Evolutionary conservation across 371 early-diverging fungal species (phyloP).

Genomic region (Cokeromyces recurvatus): DNA sequence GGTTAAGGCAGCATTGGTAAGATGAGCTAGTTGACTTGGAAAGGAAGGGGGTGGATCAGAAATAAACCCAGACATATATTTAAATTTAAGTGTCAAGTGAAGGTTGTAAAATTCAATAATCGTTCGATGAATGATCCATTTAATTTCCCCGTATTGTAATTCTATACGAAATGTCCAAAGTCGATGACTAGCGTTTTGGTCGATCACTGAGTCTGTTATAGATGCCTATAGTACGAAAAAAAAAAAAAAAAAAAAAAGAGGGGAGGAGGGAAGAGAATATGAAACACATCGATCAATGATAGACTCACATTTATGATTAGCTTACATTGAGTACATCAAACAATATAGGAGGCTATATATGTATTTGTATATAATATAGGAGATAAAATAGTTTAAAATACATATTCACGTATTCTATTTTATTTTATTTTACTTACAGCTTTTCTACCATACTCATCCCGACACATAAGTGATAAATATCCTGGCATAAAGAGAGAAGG

Average conservation of each 20-base stretch:
- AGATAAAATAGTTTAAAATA: too few species aligned
- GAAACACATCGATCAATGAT: too few species aligned
- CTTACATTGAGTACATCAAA: conserved; percentile 33
- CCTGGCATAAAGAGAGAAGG: conserved; percentile 23
- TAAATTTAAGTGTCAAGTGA: conserved; percentile 54
- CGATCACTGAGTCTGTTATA: conserved; percentile 45
- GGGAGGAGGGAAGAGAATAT: too few species aligned
- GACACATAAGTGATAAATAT: conserved; percentile 20
- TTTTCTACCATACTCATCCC: conserved; percentile 31
- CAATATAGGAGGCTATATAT: conserved; percentile 32
- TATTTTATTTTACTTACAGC: conserved; percentile 18
- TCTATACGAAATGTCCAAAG: conserved; percentile 62
- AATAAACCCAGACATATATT: conserved; percentile 17
- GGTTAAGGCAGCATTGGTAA: conserved; percentile 30
- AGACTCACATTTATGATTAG: too few species aligned
- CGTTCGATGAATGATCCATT: conserved; percentile 68
- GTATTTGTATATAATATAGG: neutral
- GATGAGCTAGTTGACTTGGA: conserved; percentile 32
- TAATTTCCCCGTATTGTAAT: conserved; percentile 74
- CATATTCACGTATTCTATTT: too few species aligned
- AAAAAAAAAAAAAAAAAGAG: too few species aligned
- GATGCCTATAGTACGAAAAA: conserved; percentile 37
- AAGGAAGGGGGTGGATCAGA: conserved; percentile 35
- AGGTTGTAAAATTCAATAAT: conserved; percentile 67
- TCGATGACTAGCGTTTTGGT: conserved; percentile 19